Percentiles rank a stretch among this genome's conserved stretches.
Evolutionary conservation across 768 basidiomycete species (phyloP).

Genomic region (Inosperma sp.): DNA sequence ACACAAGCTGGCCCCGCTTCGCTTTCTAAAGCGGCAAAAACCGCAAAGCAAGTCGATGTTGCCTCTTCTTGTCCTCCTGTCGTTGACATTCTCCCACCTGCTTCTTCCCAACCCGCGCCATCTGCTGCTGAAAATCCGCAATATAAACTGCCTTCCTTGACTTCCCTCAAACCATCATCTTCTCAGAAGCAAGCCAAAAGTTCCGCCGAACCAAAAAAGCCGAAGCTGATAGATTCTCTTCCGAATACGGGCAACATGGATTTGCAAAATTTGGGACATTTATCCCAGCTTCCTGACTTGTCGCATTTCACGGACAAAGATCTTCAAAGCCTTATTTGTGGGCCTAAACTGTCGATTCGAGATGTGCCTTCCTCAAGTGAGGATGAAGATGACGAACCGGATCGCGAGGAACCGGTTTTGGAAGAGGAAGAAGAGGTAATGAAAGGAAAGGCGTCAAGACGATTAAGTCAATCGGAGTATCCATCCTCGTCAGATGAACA

Average conservation of each 20-base stretch:
- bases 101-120: constrained; percentile 5
- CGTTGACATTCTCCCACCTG: constrained; percentile 6
- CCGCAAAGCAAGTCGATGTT: constrained; percentile 10
- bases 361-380: constrained; percentile 39
- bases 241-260: background rate
- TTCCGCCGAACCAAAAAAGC: background rate
- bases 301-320: constrained; percentile 28
- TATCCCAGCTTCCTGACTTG: constrained; percentile 12
- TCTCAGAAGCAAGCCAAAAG: background rate
- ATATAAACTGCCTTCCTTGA: constrained; percentile 4
- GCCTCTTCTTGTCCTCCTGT: constrained; percentile 1
- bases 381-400: constrained; percentile 38
- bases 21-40: background rate
- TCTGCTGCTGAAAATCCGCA: background rate
- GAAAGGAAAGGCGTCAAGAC: constrained; percentile 15
- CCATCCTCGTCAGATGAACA: constrained; percentile 11
- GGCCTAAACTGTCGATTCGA: constrained; percentile 29
- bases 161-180: background rate
- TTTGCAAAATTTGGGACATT: background rate
- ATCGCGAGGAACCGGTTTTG: constrained; percentile 33
- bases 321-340: constrained; percentile 36
- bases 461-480: constrained; percentile 25
- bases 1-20: background rate
- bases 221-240: background rate
- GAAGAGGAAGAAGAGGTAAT: constrained; percentile 27